Base-by-base conservation (phyloP, 768 basidiomycete genomes). In the Lentinula guzmanii region DNA sequence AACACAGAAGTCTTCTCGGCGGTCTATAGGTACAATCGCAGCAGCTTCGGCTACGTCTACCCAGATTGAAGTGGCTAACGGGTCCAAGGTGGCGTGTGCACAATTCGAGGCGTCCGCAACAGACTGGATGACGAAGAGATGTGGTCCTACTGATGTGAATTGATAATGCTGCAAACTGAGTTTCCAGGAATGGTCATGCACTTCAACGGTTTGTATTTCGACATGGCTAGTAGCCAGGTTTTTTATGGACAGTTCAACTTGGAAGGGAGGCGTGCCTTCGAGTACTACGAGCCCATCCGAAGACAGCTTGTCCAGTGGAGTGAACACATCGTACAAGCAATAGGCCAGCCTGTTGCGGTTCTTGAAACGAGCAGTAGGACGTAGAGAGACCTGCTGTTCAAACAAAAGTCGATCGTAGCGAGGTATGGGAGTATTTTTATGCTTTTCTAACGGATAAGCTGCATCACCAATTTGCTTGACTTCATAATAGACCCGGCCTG, bases 11-110 rank as follows among this genome's bases (percentile, higher is more conserved):
- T 98, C 88, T 65, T 80, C 80, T 61, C 85, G 81, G 61, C 87
- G 77, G 66, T 90, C 89, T 65, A 94, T 84, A 5, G 96, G 89
- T 51, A 93, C 82, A 59, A 99, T 94, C 11, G 92, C 86, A 8
- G 97, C 97, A 1, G 93, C 93, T 73, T 99, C 97, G 2, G 94
- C 92, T n/a, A 98, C 94, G 66, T 98, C 93, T 11, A 95, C 83
- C 88, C 89, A 90, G 42, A 91, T 80, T 16, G 84, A 84, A 58
- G 83, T 80, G 35, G 74, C 74, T 39, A 82, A 70, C 2, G 85
- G 84, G 62, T 91, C 85, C 13, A 89, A 77, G 39, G 82, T 76
- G 13, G 85, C 82, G 60, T 93, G 88, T 55, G 86, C 87, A 73
- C 97, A 98, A 35, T 81, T 85, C 4, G 89, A 91, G 15, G 89